Conservation (phyloP, 345 rosid genomes). For the Eucalyptus cloeziana region DNA sequence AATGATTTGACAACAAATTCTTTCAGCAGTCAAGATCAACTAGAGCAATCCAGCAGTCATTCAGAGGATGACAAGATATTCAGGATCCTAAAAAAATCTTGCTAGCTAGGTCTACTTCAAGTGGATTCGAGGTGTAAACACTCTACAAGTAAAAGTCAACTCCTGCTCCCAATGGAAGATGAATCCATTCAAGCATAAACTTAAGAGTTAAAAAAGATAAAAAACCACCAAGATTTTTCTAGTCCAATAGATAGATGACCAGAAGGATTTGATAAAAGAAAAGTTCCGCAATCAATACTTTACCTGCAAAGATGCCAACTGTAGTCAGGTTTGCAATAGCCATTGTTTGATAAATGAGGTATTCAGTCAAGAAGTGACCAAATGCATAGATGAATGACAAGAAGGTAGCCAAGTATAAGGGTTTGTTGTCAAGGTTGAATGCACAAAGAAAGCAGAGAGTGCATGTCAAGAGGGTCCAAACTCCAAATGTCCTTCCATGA, state of each 20-base stretch:
- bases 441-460: constrained; percentile 94
- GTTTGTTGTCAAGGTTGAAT: constrained; percentile 70
- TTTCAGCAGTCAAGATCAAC: neutral
- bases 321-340: constrained; percentile 61
- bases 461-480: constrained; percentile 94
- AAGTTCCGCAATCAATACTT: neutral
- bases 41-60: neutral
- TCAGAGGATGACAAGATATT: neutral
- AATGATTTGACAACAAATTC: neutral
- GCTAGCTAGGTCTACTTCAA: neutral
- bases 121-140: neutral
- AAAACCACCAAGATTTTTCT: neutral
- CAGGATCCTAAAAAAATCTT: neutral
- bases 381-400: constrained; percentile 80
- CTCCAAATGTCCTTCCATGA: constrained; percentile 95
- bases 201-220: neutral
- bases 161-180: neutral
- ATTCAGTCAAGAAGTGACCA: constrained; percentile 79
- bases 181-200: neutral
- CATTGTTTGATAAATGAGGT: constrained; percentile 71
- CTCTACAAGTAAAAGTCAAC: neutral
- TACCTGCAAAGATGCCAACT: constrained; percentile 84
- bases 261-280: neutral
- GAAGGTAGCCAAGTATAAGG: constrained; percentile 71
- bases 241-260: neutral